Evolutionary conservation across 1,284 basidiomycete species (phyloP).

Genomic region (Trichosporon sp.): DNA sequence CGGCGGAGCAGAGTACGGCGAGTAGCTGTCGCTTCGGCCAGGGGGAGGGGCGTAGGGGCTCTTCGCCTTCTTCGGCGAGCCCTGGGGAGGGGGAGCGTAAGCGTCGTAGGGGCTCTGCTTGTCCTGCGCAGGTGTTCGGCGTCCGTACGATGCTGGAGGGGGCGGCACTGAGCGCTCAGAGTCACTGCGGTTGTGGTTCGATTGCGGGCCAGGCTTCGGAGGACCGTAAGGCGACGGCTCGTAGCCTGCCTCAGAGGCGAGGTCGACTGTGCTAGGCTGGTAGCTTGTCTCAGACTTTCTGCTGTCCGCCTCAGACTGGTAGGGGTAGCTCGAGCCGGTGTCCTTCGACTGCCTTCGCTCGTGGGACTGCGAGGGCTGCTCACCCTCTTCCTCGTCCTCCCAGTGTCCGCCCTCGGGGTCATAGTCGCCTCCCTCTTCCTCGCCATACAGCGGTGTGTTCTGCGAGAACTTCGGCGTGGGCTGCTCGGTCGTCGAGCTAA

Average conservation of each 20-base stretch:
- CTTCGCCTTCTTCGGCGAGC: background rate
- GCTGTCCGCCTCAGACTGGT: background rate
- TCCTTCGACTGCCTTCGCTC: background rate
- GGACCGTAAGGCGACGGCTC: constrained; percentile 2
- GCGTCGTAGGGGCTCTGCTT: background rate
- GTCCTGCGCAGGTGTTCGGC: background rate
- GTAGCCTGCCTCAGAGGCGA: background rate
- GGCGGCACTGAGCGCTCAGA: background rate
- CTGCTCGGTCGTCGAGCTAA: background rate
- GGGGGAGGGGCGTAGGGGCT: background rate
- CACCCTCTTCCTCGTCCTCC: background rate
- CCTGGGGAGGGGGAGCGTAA: background rate
- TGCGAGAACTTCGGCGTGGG: background rate
- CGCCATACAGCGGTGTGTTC: constrained; percentile 5
- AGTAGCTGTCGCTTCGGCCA: background rate
- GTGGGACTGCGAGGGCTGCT: background rate
- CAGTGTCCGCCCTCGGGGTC: constrained; percentile 15
- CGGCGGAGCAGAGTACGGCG: background rate
- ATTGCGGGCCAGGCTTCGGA: background rate
- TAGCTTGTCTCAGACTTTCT: background rate
- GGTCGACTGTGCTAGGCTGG: background rate
- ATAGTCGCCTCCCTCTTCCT: background rate
- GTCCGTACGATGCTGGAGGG: background rate
- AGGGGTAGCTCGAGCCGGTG: background rate
- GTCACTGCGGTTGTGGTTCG: background rate